Conservation (phyloP, 2,329 filamentous ascomycete genomes). For the Exophiala viscosa region DNA sequence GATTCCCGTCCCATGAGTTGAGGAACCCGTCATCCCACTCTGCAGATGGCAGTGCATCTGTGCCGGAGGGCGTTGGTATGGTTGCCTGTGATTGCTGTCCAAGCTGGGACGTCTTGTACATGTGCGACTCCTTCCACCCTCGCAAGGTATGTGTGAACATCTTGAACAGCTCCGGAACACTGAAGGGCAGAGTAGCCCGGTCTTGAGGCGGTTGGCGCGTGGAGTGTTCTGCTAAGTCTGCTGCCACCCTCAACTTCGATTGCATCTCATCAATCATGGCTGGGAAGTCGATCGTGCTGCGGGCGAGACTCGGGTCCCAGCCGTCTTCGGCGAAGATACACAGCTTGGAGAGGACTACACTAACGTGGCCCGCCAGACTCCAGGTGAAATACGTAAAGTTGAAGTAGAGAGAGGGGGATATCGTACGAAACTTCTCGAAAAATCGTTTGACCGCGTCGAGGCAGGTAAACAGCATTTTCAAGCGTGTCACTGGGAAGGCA, state of each 20-base stretch:
- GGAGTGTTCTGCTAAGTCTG: not conserved
- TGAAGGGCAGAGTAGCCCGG: not conserved
- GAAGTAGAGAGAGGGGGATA: slow-evolving; percentile 45
- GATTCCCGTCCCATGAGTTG: not conserved
- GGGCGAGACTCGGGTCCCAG: slow-evolving; percentile 31
- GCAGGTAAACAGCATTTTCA: slow-evolving; percentile 52
- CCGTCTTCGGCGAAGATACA: slow-evolving; percentile 26
- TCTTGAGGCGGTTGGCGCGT: not conserved
- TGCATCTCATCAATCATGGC: slow-evolving; percentile 20
- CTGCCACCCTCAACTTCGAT: slow-evolving; percentile 26
- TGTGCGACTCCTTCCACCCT: slow-evolving; percentile 2
- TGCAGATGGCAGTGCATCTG: not conserved
- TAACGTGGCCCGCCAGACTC: slow-evolving; percentile 48
- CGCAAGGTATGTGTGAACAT: not conserved
- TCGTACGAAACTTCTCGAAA: slow-evolving; percentile 48
- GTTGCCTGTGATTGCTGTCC: not conserved
- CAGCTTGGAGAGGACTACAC: slow-evolving; percentile 30
- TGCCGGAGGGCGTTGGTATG: not conserved
- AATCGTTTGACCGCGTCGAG: slow-evolving; percentile 47
- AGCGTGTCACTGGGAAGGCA: slow-evolving; percentile 37
- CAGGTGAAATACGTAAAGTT: slow-evolving; percentile 46
- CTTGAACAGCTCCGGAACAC: not conserved
- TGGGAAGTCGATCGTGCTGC: slow-evolving; percentile 26
- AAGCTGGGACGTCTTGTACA: not conserved
- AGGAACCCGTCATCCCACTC: not conserved